Conservation (phyloP, 2,329 filamentous ascomycete genomes). For the Fusarium armeniacum region DNA sequence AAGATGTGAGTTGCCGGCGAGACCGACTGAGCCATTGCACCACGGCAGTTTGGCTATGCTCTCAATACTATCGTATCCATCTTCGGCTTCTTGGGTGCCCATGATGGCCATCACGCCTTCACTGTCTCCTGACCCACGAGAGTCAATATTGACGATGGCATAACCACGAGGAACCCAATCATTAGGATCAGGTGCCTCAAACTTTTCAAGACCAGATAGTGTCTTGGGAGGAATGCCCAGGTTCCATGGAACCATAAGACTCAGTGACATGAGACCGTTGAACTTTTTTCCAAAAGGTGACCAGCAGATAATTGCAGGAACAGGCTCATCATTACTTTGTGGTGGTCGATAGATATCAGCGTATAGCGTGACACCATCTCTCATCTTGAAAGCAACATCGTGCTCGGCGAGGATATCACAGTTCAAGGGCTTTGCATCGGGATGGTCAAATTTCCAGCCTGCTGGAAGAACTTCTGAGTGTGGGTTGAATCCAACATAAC, state of each 20-base stretch:
- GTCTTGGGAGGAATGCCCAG: slow-evolving; percentile 2
- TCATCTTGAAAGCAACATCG: slow-evolving; percentile 21
- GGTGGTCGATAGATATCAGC: slow-evolving; percentile 23
- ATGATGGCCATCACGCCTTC: slow-evolving; percentile 22
- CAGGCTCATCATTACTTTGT: background rate
- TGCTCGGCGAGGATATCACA: slow-evolving; percentile 18
- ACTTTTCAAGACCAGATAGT: slow-evolving; percentile 9
- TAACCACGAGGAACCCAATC: slow-evolving; percentile 27
- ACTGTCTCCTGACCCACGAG: slow-evolving; percentile 8
- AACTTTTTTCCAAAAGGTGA: slow-evolving; percentile 29
- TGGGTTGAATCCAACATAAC: slow-evolving; percentile 10
- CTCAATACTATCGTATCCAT: slow-evolving; percentile 13
- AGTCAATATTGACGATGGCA: slow-evolving; percentile 19
- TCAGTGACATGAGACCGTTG: slow-evolving; percentile 7
- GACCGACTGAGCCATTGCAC: background rate
- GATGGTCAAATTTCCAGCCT: slow-evolving; percentile 16
- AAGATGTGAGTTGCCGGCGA: slow-evolving; percentile 20
- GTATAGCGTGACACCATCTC: slow-evolving; percentile 4
- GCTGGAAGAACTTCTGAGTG: slow-evolving; percentile 12
- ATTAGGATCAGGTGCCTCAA: slow-evolving; percentile 18
- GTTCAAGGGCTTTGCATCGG: background rate
- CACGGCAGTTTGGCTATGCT: slow-evolving; percentile 1
- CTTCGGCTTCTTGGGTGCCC: slow-evolving; percentile 18
- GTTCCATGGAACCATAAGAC: slow-evolving; percentile 19
- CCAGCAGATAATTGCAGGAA: slow-evolving; percentile 23